Evolutionary conservation across 148 eudicot species (phyloP).

Genomic region (Pouteria glomerata): DNA sequence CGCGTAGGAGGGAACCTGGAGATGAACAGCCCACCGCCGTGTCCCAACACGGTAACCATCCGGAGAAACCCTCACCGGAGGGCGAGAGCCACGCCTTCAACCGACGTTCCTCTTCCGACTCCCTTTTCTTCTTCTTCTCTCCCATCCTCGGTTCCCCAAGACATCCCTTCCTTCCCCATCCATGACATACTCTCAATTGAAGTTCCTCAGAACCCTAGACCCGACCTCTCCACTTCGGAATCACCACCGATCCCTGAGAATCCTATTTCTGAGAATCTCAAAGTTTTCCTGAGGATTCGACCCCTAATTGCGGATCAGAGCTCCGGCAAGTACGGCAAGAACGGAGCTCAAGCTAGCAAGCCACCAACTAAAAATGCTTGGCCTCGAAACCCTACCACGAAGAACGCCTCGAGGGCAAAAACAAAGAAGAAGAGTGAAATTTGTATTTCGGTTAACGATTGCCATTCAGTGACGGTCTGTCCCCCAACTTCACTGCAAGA

Average conservation of each 20-base stretch:
- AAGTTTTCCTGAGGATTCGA: constrained; percentile 60
- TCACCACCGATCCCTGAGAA: not conserved
- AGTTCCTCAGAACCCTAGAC: constrained; percentile 16
- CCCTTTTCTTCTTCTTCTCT: constrained; percentile 15
- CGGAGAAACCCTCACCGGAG: constrained; percentile 73
- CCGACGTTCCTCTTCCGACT: constrained; percentile 21
- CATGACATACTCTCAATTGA: constrained; percentile 36
- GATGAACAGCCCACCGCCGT: constrained; percentile 28
- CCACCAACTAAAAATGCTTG: constrained; percentile 31
- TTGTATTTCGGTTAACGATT: constrained; percentile 45
- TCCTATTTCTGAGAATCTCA: constrained; percentile 33
- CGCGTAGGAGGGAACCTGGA: constrained; percentile 8
- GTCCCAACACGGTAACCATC: constrained; percentile 47
- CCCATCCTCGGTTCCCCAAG: constrained; percentile 6
- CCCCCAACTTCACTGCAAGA: constrained; percentile 41
- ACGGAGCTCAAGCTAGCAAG: not conserved
- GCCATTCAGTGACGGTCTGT: constrained; percentile 46
- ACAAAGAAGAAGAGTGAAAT: constrained; percentile 18
- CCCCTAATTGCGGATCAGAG: constrained; percentile 18
- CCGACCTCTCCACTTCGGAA: not conserved
- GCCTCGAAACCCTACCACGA: constrained; percentile 34
- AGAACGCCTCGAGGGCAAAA: constrained; percentile 11
- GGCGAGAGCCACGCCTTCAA: constrained; percentile 50
- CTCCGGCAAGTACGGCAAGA: not conserved
- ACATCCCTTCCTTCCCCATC: constrained; percentile 35